Conservation (phyloP, 2,329 filamentous ascomycete genomes). For the Aspergillus vadensis region DNA sequence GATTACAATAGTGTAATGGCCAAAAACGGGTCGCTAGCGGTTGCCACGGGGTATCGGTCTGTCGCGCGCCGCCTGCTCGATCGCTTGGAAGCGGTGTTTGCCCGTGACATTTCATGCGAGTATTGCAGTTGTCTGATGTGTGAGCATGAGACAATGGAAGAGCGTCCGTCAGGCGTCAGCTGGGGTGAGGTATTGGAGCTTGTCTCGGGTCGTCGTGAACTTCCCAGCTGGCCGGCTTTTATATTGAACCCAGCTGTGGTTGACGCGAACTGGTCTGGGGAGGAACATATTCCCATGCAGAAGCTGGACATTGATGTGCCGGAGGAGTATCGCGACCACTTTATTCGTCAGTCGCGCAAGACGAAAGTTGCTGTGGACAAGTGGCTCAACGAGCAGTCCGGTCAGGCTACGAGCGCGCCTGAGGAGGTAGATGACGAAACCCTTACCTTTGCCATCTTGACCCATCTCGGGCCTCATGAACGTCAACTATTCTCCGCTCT, state of each 20-base stretch:
- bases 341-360: slow-evolving; percentile 87
- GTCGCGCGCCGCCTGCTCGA: slow-evolving; percentile 89
- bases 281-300: slow-evolving; percentile 62
- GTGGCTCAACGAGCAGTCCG: slow-evolving; percentile 81
- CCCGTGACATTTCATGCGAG: slow-evolving; percentile 82
- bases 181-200: slow-evolving; percentile 96
- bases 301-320: slow-evolving; percentile 93
- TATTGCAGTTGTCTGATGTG: slow-evolving; percentile 88
- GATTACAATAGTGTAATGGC: slow-evolving; percentile 81
- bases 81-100: slow-evolving; percentile 90
- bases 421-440: slow-evolving; percentile 95
- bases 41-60: slow-evolving; percentile 91
- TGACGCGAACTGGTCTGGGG: slow-evolving; percentile 58
- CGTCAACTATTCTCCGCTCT: slow-evolving; percentile 81
- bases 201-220: slow-evolving; percentile 82
- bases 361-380: slow-evolving; percentile 87
- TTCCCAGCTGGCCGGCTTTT: slow-evolving; percentile 88
- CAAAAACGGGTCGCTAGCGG: slow-evolving; percentile 85
- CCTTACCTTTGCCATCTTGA: slow-evolving; percentile 88
- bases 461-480: slow-evolving; percentile 74
- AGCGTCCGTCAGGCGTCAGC: slow-evolving; percentile 67
- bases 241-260: slow-evolving; percentile 63
- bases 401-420: slow-evolving; percentile 71
- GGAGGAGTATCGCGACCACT: slow-evolving; percentile 90
- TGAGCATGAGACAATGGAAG: slow-evolving; percentile 61